Conservation (phyloP, 805 yeast species). For the Cyberlindnera mrakii region DNA sequence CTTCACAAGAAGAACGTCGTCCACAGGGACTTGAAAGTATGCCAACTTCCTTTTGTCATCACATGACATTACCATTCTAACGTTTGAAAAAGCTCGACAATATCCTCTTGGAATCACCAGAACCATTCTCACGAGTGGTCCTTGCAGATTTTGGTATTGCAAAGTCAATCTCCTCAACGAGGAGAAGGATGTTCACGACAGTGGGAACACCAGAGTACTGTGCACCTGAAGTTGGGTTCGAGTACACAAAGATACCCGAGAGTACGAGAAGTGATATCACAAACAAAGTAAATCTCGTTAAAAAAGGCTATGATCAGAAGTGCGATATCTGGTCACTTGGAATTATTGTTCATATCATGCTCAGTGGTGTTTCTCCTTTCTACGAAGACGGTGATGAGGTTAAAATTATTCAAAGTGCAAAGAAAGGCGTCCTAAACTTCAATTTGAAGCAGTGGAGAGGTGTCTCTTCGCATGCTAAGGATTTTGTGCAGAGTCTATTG, state of each 20-base stretch:
- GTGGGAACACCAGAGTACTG: constrained; percentile 67
- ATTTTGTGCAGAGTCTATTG: constrained; percentile 37
- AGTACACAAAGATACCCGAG: constrained; percentile 24
- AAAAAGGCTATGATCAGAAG: constrained; percentile 37
- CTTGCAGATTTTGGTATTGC: constrained; percentile 69
- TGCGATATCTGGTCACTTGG: constrained; percentile 73
- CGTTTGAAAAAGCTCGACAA: constrained; percentile 50
- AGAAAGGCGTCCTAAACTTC: constrained; percentile 35
- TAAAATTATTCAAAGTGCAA: constrained; percentile 36
- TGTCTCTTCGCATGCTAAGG: constrained; percentile 37
- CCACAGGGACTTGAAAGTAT: constrained; percentile 88
- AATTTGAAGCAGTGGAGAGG: constrained; percentile 35
- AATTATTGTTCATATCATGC: constrained; percentile 48
- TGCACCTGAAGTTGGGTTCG: constrained; percentile 64
- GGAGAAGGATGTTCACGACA: constrained; percentile 39
- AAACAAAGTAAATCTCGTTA: constrained; percentile 9
- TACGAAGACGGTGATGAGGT: constrained; percentile 40
- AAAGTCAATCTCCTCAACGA: constrained; percentile 25
- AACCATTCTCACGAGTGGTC: constrained; percentile 45
- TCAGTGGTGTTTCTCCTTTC: constrained; percentile 63
- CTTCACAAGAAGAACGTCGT: constrained; percentile 64
- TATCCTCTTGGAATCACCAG: constrained; percentile 47
- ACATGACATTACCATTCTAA: neutral
- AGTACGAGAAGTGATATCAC: constrained; percentile 21
- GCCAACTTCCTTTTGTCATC: constrained; percentile 22